These are phyloP conservation scores for Alternaria angustiovoidea DNA, from an alignment of 2,329 filamentous ascomycete genomes.

Conservation along the genomic window DNA sequence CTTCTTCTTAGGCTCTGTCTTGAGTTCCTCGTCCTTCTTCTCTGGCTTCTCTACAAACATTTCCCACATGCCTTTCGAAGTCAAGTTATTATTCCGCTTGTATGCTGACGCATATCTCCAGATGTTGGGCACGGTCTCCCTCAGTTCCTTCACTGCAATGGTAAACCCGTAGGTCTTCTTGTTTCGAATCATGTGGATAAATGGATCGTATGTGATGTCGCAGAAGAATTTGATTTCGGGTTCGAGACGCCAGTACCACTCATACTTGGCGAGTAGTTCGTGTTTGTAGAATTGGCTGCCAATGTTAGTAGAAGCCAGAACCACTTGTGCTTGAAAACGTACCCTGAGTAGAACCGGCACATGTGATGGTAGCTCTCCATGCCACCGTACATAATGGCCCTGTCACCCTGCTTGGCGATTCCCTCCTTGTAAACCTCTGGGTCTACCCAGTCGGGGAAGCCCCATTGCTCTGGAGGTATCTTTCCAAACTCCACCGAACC, in stretches of 20 bases:
- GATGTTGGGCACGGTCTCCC: constrained; percentile 97
- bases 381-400: constrained; percentile 98
- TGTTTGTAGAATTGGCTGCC: constrained; percentile 94
- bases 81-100: constrained; percentile 89
- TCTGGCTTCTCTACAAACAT: constrained; percentile 90
- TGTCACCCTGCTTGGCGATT: constrained; percentile 94
- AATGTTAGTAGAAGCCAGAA: constrained; percentile 21
- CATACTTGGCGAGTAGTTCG: constrained; percentile 91
- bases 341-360: constrained; percentile 99
- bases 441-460: constrained; percentile 96
- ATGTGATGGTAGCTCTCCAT: constrained; percentile 99
- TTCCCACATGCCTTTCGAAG: constrained; percentile 93
- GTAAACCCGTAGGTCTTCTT: constrained; percentile 99
- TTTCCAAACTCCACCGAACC: constrained; percentile 89
- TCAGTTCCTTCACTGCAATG: constrained; percentile 96
- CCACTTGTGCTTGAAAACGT: constrained; percentile 42
- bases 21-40: constrained; percentile 64
- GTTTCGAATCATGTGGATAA: constrained; percentile 88
- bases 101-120: constrained; percentile 99
- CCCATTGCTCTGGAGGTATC: constrained; percentile 91
- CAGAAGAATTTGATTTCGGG: constrained; percentile 99
- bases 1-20: constrained; percentile 72
- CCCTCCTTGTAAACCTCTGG: constrained; percentile 93
- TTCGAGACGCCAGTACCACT: constrained; percentile 99
- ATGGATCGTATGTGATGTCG: constrained; percentile 98